Evolutionary conservation across 768 basidiomycete species (phyloP), one percentile per base, ranked within the genome.

Genomic region (Sistotremastrum niveocremeum): DNA sequence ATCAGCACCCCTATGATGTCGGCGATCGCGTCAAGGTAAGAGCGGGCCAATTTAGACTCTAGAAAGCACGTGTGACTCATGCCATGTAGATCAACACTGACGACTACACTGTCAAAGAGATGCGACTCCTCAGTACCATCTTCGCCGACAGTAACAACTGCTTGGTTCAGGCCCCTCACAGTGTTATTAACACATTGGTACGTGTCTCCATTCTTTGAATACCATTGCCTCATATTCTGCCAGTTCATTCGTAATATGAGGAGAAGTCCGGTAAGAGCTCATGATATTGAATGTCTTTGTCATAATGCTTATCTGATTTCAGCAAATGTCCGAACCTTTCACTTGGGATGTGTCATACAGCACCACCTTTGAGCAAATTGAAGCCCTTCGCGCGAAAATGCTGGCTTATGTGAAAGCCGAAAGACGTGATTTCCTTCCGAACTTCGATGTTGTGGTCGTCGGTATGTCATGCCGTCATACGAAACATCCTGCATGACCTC

Each of bases 81-180:
- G 20, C 20, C 2, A 20, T 20, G 20, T 20, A 20, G 20, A 20
- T 20, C 20, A 20, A 66, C 45, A 68, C 67, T 30, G 65, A 70
- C 34, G 65, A 57, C 6, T 90, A 84, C 59, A 84, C 83, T 1
- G 87, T 94, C 49, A 85, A 84, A 57, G 87, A 91, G 61, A 93
- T 95, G 60, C 72, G 81, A 31, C 71, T 95, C 32, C 71, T 93
- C 46, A 84, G 77, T 46, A 87, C 82, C 6, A 65, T 85, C 37
- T 77, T 89, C 60, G 57, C 82, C 41, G 77, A 86, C 56, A 60
- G 47, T 29, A 70, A 72, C 47, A 74, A 73, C 29, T 70, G 72
- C 36, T 60, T 66, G 30, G 79, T 84, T n/a, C 82, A 84, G 57
- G 81, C 79, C 9, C 81, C 84, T 20, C 84, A 86, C 54, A 73